phyloP scores from a whole-genome alignment of 2,329 filamentous ascomycete genomes.

The Bipolaris bicolor region DNA sequence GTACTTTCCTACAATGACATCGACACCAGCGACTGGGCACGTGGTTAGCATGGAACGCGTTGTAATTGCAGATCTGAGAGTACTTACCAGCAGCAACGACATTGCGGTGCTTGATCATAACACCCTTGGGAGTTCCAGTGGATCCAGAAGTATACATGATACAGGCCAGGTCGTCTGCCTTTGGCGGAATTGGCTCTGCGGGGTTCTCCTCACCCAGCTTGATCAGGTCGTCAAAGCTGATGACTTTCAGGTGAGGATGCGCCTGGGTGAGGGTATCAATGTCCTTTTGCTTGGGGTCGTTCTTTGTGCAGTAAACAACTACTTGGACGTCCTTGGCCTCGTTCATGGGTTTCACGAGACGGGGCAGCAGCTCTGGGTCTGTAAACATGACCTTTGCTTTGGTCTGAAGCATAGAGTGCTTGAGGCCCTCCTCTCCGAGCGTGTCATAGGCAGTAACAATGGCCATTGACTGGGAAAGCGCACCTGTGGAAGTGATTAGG shows the following conservation, averaged over 20 bases:
- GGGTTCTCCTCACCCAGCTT: constrained; percentile 68
- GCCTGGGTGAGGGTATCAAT: constrained; percentile 61
- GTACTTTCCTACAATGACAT: constrained; percentile 76
- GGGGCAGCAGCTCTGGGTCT: constrained; percentile 74
- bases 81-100: constrained; percentile 76
- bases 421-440: constrained; percentile 80
- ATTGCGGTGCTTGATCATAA: constrained; percentile 78
- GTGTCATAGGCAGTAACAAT: constrained; percentile 97
- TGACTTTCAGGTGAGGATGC: constrained; percentile 59
- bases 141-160: constrained; percentile 85
- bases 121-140: constrained; percentile 88
- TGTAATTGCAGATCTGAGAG: background rate
- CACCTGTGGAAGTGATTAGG: constrained; percentile 52
- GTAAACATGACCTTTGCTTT: constrained; percentile 82
- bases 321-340: constrained; percentile 62
- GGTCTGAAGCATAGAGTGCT: constrained; percentile 85
- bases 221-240: constrained; percentile 63
- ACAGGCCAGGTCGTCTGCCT: constrained; percentile 79
- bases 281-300: constrained; percentile 59
- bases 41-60: constrained; percentile 17
- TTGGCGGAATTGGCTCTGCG: constrained; percentile 72
- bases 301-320: constrained; percentile 65
- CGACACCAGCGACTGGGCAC: constrained; percentile 72
- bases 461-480: constrained; percentile 81
- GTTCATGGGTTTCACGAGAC: constrained; percentile 60